Evolutionary conservation across 768 basidiomycete genomes (phyloP).

Genomic region (Gymnopilus junonius): DNA sequence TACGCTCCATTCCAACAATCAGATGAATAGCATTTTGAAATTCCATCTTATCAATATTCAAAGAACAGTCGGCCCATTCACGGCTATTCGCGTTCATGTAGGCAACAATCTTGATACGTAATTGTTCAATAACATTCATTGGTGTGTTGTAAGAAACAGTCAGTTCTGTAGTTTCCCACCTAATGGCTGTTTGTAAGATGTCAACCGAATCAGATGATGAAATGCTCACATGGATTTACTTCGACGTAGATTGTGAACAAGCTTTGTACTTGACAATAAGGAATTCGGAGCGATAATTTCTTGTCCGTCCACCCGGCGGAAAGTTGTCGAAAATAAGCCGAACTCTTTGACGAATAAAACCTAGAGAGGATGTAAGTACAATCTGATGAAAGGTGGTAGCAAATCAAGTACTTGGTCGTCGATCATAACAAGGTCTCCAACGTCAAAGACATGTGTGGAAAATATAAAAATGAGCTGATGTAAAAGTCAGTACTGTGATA

Average conservation of each 20-base stretch:
- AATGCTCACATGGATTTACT: slow-evolving; percentile 71
- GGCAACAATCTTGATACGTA: slow-evolving; percentile 57
- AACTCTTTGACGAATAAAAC: slow-evolving; percentile 71
- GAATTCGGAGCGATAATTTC: slow-evolving; percentile 82
- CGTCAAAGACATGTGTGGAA: slow-evolving; percentile 85
- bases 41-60: slow-evolving; percentile 83
- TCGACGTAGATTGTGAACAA: slow-evolving; percentile 79
- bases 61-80: slow-evolving; percentile 68
- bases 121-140: slow-evolving; percentile 69
- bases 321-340: slow-evolving; percentile 79
- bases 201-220: neutral
- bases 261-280: slow-evolving; percentile 67
- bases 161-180: slow-evolving; percentile 73
- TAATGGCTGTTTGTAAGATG: slow-evolving; percentile 13
- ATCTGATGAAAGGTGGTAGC: neutral
- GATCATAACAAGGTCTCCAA: slow-evolving; percentile 83
- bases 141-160: slow-evolving; percentile 73
- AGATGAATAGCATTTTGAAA: slow-evolving; percentile 74
- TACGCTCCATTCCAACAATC: slow-evolving; percentile 73
- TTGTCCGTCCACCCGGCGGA: slow-evolving; percentile 80
- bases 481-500: neutral
- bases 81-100: slow-evolving; percentile 69
- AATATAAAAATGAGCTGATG: slow-evolving; percentile 81
- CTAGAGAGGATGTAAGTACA: slow-evolving; percentile 16
- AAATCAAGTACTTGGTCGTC: slow-evolving; percentile 58